These are phyloP conservation scores for Chalaropsis ovoidea DNA, from an alignment of 2,329 filamentous ascomycete genomes.

Conservation along the genomic window DNA sequence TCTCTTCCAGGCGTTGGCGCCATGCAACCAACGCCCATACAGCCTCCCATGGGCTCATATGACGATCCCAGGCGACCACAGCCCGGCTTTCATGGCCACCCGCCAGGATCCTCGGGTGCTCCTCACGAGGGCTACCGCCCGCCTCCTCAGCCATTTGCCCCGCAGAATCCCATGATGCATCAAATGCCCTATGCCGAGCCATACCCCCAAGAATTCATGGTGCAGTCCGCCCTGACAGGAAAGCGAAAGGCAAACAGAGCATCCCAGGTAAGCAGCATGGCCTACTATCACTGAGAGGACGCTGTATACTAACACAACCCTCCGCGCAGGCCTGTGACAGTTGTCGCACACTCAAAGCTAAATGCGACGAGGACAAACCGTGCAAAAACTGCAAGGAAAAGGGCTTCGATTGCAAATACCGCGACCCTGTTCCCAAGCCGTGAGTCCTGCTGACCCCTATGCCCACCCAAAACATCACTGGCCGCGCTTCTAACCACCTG, in stretches of 20 bases:
- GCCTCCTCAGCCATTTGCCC: neutral
- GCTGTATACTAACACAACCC: too few relatives aligned
- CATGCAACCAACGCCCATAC: neutral
- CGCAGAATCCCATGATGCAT: conserved; percentile 21
- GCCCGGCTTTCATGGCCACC: conserved; percentile 6
- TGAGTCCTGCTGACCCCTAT: conserved; percentile 37
- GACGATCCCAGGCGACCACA: conserved; percentile 5
- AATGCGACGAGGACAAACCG: conserved; percentile 78
- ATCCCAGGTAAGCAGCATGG: conserved; percentile 43
- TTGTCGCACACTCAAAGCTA: conserved; percentile 77
- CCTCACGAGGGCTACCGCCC: neutral
- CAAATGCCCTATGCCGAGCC: conserved; percentile 10
- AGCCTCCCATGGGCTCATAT: neutral
- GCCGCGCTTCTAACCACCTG: neutral
- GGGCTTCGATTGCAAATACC: conserved; percentile 71
- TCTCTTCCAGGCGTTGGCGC: neutral
- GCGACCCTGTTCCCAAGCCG: conserved; percentile 86
- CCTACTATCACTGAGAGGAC: conserved; percentile 7
- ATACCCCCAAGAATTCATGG: neutral
- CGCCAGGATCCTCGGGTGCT: neutral
- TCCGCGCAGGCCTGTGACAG: conserved; percentile 71
- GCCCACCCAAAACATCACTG: neutral
- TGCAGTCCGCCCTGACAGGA: conserved; percentile 25
- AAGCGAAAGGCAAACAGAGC: conserved; percentile 57
- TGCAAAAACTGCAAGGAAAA: conserved; percentile 86